Base-by-base conservation (phyloP, 345 rosid species). In the Aegle marmelos region DNA sequence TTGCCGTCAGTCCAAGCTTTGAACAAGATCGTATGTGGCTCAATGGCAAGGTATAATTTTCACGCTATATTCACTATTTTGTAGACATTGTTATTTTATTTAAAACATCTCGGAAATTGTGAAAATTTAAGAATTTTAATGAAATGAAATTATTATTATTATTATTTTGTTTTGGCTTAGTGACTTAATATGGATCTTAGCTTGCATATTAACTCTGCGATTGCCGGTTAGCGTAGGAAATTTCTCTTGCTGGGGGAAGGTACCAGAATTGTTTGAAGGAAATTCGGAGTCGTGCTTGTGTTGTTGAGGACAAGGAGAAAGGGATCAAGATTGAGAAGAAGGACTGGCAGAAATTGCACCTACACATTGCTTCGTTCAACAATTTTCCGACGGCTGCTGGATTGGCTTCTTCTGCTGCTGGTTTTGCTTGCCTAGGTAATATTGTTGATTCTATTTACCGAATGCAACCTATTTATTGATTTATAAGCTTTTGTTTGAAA, bases 361-460 rank as follows among this genome's bases (percentile, higher is more conserved):
- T 96, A 0, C 98, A 92, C 78, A 89, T 94, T 86, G 97, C 99
- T 76, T 96, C 99, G 14, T 92, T 82, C 77, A 96, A 96, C 83
- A 94, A 90, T 79, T 96, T 96, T 74, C 99, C 99, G 57, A 92
- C 98, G 39, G 99, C 98, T 72, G 99, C 98, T 84, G 99, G 99
- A 27, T 85, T 96, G 87, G 99, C 99, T 82, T 96, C 99, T 83
- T 96, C 99, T 37, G 99, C 99, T 0, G 98, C 99, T 79, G 99
- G 99, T 41, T 88, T 96, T 81, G 98, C 99, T 74, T 96, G 99
- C 86, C 91, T 96, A 68, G 99, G 99, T 94, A 88, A 79, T 62
- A 14, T 17, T 53, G 22, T 53, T 45, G 50, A 45, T 45, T 45
- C 13, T 45, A 13, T 34, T n/a, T n/a, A 3, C 64, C 36, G 1